These are phyloP conservation scores for Arthrobotrys sinensis DNA, from an alignment of 2,329 filamentous ascomycete species.

Conservation along the genomic window DNA sequence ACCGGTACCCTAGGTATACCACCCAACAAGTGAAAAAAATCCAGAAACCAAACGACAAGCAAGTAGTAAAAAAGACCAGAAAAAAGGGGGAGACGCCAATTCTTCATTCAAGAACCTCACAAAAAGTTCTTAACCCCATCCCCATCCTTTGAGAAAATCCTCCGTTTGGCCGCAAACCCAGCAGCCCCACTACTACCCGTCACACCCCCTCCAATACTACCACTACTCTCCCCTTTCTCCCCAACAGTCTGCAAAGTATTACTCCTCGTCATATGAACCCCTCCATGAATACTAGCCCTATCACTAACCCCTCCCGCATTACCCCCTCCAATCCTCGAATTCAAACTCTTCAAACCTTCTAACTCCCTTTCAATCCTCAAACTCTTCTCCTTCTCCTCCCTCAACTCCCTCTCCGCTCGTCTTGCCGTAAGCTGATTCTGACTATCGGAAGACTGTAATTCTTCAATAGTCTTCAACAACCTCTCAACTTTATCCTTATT, in stretches of 20 bases:
- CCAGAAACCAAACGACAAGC: slow-evolving; percentile 8
- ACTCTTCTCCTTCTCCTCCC: slow-evolving; percentile 87
- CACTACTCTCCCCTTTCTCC: slow-evolving; percentile 65
- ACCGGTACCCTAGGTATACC: slow-evolving; percentile 1
- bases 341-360: slow-evolving; percentile 82
- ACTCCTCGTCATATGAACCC: slow-evolving; percentile 60
- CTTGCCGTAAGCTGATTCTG: slow-evolving; percentile 84
- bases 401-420: slow-evolving; percentile 88
- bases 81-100: slow-evolving; percentile 17
- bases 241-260: slow-evolving; percentile 66
- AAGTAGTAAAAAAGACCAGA: not conserved
- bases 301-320: slow-evolving; percentile 24
- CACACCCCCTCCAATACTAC: not conserved
- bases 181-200: not conserved
- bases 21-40: slow-evolving; percentile 27
- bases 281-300: slow-evolving; percentile 41
- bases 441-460: slow-evolving; percentile 90
- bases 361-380: slow-evolving; percentile 88
- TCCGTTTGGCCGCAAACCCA: slow-evolving; percentile 62
- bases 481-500: slow-evolving; percentile 92
- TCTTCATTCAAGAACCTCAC: slow-evolving; percentile 61
- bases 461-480: slow-evolving; percentile 90
- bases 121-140: slow-evolving; percentile 68
- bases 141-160: slow-evolving; percentile 65
- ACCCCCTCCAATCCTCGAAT: slow-evolving; percentile 67